Conservation (phyloP, 2,329 filamentous ascomycete species). For the Calonectria crousiana region DNA sequence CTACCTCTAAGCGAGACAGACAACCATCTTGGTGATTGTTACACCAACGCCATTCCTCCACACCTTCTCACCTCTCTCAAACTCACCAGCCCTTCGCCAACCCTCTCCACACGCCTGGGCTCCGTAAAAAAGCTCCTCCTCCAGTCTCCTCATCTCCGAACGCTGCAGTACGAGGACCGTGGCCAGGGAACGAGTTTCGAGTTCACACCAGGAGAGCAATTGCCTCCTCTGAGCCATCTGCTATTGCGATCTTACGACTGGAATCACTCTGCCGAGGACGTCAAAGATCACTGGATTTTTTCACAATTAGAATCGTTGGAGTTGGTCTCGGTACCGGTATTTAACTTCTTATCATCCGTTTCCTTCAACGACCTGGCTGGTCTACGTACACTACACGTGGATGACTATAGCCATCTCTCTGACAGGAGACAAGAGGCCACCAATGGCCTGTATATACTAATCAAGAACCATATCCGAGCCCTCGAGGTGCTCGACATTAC, state of each 20-base stretch:
- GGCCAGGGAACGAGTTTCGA: constrained; percentile 60
- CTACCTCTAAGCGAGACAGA: constrained; percentile 55
- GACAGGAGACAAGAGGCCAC: constrained; percentile 56
- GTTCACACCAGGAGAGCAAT: constrained; percentile 53
- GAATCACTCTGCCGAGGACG: constrained; percentile 55
- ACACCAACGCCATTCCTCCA: constrained; percentile 55
- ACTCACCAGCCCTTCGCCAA: constrained; percentile 53
- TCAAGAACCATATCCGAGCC: constrained; percentile 52
- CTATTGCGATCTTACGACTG: constrained; percentile 62
- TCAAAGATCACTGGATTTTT: constrained; percentile 60
- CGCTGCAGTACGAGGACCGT: constrained; percentile 57
- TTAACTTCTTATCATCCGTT: constrained; percentile 59
- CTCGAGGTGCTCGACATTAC: constrained; percentile 55
- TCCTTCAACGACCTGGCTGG: constrained; percentile 50
- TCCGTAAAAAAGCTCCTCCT: constrained; percentile 59
- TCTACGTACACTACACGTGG: constrained; percentile 54
- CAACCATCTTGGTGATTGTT: constrained; percentile 49
- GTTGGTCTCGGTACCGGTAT: constrained; percentile 58
- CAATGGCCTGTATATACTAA: constrained; percentile 50
- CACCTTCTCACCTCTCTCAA: constrained; percentile 54
- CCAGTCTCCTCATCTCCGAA: constrained; percentile 49
- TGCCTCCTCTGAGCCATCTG: constrained; percentile 58
- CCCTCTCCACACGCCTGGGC: constrained; percentile 55
- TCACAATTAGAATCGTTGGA: constrained; percentile 55
- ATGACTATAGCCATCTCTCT: constrained; percentile 58